Evolutionary conservation across 345 rosid genomes (phyloP).

Genomic region (Xanthoceras sorbifolium): DNA sequence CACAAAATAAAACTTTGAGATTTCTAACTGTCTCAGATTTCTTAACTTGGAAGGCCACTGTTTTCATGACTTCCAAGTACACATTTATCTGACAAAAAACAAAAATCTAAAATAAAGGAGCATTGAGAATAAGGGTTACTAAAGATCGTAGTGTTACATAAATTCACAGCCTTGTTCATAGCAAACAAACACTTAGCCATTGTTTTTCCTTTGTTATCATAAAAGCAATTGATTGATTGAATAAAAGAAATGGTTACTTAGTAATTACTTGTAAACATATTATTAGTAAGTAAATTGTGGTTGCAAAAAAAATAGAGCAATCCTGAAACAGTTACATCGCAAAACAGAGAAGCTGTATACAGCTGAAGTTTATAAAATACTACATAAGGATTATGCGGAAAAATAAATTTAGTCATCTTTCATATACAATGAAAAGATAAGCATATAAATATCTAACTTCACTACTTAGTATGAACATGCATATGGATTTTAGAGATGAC

Average conservation of each 20-base stretch:
- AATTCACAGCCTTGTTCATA: not conserved
- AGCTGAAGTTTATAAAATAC: not conserved
- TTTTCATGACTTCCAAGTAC: conserved; percentile 37
- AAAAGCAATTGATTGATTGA: not conserved
- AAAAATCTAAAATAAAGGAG: not conserved
- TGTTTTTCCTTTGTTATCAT: not conserved
- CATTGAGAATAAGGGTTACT: not conserved
- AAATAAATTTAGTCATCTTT: not conserved
- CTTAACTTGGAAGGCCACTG: conserved; percentile 20
- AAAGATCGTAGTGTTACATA: not conserved
- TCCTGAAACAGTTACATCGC: not conserved
- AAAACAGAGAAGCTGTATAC: not conserved
- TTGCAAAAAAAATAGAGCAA: not conserved
- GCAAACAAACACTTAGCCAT: not conserved
- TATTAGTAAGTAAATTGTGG: not conserved
- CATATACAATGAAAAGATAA: not conserved
- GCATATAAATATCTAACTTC: not conserved
- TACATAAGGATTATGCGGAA: not conserved
- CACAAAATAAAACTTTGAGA: conserved; percentile 31
- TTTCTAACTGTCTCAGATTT: conserved; percentile 23
- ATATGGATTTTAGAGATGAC: not conserved
- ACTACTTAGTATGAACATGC: not conserved
- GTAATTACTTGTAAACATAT: not conserved
- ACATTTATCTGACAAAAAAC: conserved; percentile 30
- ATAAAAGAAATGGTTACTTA: not conserved